Conservation (phyloP, 208 protist species). For the Angomonas deanei region DNA sequence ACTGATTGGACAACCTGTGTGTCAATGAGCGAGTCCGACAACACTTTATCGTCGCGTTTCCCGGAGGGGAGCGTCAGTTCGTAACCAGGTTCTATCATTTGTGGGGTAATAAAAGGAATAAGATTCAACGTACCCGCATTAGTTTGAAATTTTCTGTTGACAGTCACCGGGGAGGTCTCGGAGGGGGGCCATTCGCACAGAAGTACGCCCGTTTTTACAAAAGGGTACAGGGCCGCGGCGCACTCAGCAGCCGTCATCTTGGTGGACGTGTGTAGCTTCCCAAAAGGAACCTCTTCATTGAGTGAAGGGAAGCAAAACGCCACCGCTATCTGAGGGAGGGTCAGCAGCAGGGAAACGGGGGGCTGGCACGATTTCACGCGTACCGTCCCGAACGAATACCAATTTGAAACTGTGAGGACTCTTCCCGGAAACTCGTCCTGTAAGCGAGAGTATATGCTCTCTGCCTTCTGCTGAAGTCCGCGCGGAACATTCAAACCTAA, state of each 20-base stretch:
- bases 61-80: not conserved
- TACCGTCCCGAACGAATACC: constrained; percentile 22
- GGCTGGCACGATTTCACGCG: constrained; percentile 5
- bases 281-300: not conserved
- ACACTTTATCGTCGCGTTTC: not conserved
- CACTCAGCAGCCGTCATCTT: not conserved
- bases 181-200: not conserved
- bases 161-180: not conserved
- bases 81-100: not conserved
- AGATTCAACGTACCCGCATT: not conserved
- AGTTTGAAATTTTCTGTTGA: not conserved
- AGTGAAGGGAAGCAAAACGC: constrained; percentile 28
- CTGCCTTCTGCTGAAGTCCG: constrained; percentile 4
- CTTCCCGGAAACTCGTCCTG: constrained; percentile 15
- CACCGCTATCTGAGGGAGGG: constrained; percentile 32
- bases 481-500: not conserved
- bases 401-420: constrained; percentile 19
- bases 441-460: constrained; percentile 5
- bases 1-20: not conserved
- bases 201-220: not conserved
- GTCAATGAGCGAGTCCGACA: not conserved
- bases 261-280: not conserved
- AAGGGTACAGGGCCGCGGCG: not conserved
- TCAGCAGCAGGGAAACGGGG: constrained; percentile 16
- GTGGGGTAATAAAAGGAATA: not conserved